Evolutionary conservation across 164 flowering plant genomes (phyloP), one percentile per base, ranked within the genome.

Genomic region (Liquidambar formosana): DNA sequence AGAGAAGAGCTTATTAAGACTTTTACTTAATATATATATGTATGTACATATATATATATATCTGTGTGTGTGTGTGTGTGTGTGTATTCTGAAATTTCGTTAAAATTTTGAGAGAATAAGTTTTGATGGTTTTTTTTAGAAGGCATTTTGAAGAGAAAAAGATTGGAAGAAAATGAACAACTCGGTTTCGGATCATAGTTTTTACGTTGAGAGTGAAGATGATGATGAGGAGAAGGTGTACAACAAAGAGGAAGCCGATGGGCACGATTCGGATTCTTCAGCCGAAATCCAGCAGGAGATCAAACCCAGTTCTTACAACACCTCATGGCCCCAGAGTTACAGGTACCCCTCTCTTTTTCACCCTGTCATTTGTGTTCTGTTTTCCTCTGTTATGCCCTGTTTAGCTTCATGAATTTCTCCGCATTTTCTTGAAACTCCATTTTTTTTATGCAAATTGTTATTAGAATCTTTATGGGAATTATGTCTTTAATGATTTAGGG

Each of bases 171-270:
- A 68, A 66, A 95, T 95, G 99, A 89, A 85, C 65, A 91, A 88
- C 72, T 91, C 93, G 0, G 85, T 77, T 8, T 91, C 99, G 2
- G 96, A 92, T 16, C 84, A 78, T 61, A 84, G 89, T 71, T 79
- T 92, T 46, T 88, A 87, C 87, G 83, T 95, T 65, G 97, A 92
- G 54, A 92, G 99, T 64, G 98, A 88, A 10, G 97, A 90, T 15
- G 86, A 85, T 8, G 89, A 86, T 45, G 93, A 82, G 14, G 81
- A 79, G 38, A 78, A 76, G 65, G 75, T 14, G 1, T 69, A 66
- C 9, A 56, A 73, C 5, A 74, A n/a, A 69, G 78, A 49, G 18
- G 85, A 38, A 14, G 83, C 69, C 22, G 86, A 78, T n/a, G 93
- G 85, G 13, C 72, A 84, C 41, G 89, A 81, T 21, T 88, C 97